Conservation (phyloP, 805 yeast species). For the Kluyveromyces dobzhanskii region DNA sequence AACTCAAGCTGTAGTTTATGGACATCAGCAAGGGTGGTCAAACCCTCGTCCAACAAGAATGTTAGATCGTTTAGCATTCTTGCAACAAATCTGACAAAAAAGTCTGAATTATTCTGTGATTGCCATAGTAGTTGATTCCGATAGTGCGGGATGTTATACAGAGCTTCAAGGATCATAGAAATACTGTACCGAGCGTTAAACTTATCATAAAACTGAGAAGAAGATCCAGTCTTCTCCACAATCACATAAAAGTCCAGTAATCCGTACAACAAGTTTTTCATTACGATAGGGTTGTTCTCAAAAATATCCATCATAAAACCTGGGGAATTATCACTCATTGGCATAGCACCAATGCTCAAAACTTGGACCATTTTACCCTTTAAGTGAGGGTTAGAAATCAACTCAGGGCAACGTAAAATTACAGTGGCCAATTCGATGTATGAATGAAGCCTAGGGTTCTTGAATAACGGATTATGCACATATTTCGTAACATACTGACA, state of each 20-base stretch:
- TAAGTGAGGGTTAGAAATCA: slow-evolving; percentile 87
- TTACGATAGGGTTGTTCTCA: slow-evolving; percentile 53
- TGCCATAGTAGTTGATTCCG: slow-evolving; percentile 60
- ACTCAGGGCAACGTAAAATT: slow-evolving; percentile 74
- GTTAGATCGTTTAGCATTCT: slow-evolving; percentile 93
- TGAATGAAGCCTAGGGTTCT: slow-evolving; percentile 42
- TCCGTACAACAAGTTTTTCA: slow-evolving; percentile 65
- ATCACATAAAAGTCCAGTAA: slow-evolving; percentile 85
- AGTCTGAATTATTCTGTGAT: slow-evolving; percentile 61
- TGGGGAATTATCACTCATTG: slow-evolving; percentile 44
- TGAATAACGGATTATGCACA: slow-evolving; percentile 48
- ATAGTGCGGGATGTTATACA: slow-evolving; percentile 72
- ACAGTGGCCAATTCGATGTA: slow-evolving; percentile 68
- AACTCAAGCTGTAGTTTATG: slow-evolving; percentile 67
- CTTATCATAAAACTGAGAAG: slow-evolving; percentile 92
- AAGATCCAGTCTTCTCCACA: slow-evolving; percentile 93
- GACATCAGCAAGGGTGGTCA: slow-evolving; percentile 68
- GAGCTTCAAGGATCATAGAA: slow-evolving; percentile 68
- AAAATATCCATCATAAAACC: slow-evolving; percentile 70
- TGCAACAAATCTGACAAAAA: slow-evolving; percentile 88
- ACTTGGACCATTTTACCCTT: slow-evolving; percentile 78
- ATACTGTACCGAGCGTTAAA: slow-evolving; percentile 86
- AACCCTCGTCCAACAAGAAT: slow-evolving; percentile 81
- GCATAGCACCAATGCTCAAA: slow-evolving; percentile 64
- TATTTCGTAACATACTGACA: slow-evolving; percentile 53